Base-by-base conservation (phyloP, 2,329 filamentous ascomycete species). In the Aureobasidium melanogenum region DNA sequence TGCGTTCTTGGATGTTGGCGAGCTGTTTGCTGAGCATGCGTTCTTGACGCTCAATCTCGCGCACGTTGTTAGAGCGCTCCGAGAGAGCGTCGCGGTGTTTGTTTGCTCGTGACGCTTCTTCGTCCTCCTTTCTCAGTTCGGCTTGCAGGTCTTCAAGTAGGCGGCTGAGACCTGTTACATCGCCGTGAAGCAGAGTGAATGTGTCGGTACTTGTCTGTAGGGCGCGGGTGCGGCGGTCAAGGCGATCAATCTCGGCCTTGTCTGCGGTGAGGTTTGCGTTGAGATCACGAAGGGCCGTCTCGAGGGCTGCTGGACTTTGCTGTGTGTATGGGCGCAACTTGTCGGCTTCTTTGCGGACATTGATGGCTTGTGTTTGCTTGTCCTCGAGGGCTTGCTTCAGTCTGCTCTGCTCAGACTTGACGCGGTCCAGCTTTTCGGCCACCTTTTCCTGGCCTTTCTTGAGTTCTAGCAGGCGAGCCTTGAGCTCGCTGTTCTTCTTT, bases 261-360 rank as follows among this genome's bases (percentile, higher is more conserved):
- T 97, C 92, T 54, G 81, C 81, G 65, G 82, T 83, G 57, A 97
- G 80, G 51, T 86, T 89, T 69, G 90, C 88, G 64, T 86, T 89
- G 60, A 99, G 79, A 65, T 97, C 91, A 2, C 88, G 84, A 61
- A 99, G 78, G 47, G 87, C 88, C 34, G 88, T 83, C 73, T 97
- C 92, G 30, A 99, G 81, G 17, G 87, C 86, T 2, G 86, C 87
- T 0, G 93, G 91, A 68, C 89, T 95, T 72, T 97, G 91, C 62
- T 93, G 83, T 44, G 94, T 91, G 73, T 99, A 99, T 14, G 94
- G 94, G 60, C 89, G 84, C 63, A 99, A 77, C 75, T 97, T 97
- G 61, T 88, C 84, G 67, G 89, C 91, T 73, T 97, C 94, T 71
- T 94, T 88, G 70, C 88, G 85, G 48, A 89, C 81, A 55, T 84